Percentiles rank a stretch among this genome's conserved stretches.
Conservation (phyloP, 2,329 filamentous ascomycete species). For the Endocalyx cinctus region DNA sequence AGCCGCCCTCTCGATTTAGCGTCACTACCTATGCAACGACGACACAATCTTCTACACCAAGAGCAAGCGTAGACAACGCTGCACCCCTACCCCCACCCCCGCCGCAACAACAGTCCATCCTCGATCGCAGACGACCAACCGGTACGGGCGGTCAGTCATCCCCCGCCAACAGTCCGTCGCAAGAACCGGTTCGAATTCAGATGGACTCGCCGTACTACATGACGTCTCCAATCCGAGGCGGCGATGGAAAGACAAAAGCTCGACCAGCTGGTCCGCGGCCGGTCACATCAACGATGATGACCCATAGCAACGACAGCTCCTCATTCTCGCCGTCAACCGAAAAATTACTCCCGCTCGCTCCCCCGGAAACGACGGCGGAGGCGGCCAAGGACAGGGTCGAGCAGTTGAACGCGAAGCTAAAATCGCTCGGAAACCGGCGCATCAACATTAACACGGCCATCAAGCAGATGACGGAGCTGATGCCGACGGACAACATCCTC, state of each 20-base stretch:
- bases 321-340: constrained; percentile 24
- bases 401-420: constrained; percentile 60
- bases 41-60: constrained; percentile 36
- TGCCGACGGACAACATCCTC: constrained; percentile 66
- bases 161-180: constrained; percentile 10
- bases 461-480: constrained; percentile 71
- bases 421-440: constrained; percentile 61
- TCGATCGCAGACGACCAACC: constrained; percentile 34
- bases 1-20: constrained; percentile 59
- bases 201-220: constrained; percentile 25
- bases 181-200: constrained; percentile 26
- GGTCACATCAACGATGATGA: constrained; percentile 10
- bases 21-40: constrained; percentile 58
- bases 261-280: constrained; percentile 6
- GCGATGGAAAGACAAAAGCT: constrained; percentile 5
- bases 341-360: constrained; percentile 59
- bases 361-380: constrained; percentile 49
- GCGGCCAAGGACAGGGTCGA: constrained; percentile 59
- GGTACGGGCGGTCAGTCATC: constrained; percentile 22
- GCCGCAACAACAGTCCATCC: constrained; percentile 33
- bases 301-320: constrained; percentile 14
- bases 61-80: constrained; percentile 31
- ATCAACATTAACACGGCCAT: constrained; percentile 70
- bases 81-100: constrained; percentile 33
- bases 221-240: constrained; percentile 2